Evolutionary conservation across 768 basidiomycete genomes (phyloP).

Genomic region (Suillus brevipes): DNA sequence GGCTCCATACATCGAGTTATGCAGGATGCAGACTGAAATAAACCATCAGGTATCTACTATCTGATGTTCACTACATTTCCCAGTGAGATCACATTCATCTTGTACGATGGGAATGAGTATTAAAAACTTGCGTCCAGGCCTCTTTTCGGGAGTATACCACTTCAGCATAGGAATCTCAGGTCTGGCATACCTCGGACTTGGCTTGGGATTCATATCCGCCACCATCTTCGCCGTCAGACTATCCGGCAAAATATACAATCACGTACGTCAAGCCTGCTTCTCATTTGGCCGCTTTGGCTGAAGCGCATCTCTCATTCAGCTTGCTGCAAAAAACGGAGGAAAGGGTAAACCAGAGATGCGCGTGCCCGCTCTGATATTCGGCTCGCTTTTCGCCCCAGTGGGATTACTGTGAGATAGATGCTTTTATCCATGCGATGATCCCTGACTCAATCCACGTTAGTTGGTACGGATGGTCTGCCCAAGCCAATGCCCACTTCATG

Average conservation of each 20-base stretch:
- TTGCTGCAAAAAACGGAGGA: no score
- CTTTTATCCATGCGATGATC: background rate
- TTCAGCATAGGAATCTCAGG: slow-evolving; percentile 55
- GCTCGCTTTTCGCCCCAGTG: no score
- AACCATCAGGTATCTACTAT: slow-evolving; percentile 56
- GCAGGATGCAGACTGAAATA: background rate
- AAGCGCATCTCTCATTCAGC: no score
- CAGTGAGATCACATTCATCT: slow-evolving; percentile 28
- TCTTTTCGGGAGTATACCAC: slow-evolving; percentile 51
- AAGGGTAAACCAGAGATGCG: no score
- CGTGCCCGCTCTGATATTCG: no score
- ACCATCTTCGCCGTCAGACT: slow-evolving; percentile 50
- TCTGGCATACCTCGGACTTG: slow-evolving; percentile 53
- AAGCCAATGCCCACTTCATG: slow-evolving; percentile 67
- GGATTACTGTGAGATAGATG: no score
- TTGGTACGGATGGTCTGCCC: slow-evolving; percentile 85
- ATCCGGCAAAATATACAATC: slow-evolving; percentile 46
- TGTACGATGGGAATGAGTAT: slow-evolving; percentile 3
- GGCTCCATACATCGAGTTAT: background rate
- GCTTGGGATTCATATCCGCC: slow-evolving; percentile 52
- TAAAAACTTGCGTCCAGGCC: slow-evolving; percentile 22
- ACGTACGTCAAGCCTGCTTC: slow-evolving; percentile 35
- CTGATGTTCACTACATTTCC: slow-evolving; percentile 73
- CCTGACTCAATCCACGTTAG: slow-evolving; percentile 33
- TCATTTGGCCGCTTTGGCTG: no score